Evolutionary conservation across 208 protist genomes (phyloP).

Genomic region (Naegleria gruberi): DNA sequence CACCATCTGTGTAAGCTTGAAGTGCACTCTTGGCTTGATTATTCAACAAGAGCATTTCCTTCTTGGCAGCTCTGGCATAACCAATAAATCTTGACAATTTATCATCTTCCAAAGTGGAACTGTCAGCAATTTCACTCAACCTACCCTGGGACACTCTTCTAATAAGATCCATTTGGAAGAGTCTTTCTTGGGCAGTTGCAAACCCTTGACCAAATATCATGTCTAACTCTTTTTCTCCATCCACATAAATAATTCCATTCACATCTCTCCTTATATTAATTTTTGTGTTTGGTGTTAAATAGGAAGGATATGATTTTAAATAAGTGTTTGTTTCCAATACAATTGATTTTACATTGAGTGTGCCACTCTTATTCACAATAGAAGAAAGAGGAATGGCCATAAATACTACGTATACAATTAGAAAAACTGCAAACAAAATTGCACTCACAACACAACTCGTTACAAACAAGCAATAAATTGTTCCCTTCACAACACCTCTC

Average conservation of each 20-base stretch:
- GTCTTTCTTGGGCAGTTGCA: not conserved
- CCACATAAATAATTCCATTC: not conserved
- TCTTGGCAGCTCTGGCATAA: not conserved
- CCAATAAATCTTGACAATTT: not conserved
- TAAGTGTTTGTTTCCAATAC: not conserved
- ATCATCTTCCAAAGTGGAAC: not conserved
- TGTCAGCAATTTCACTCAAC: not conserved
- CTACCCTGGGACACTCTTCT: not conserved
- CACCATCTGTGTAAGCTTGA: not conserved
- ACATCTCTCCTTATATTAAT: not conserved
- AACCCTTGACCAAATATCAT: conserved; percentile 11
- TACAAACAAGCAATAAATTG: not conserved
- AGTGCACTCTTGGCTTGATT: not conserved
- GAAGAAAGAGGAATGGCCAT: not conserved
- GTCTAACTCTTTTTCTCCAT: not conserved
- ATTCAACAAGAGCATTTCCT: not conserved
- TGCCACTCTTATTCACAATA: not conserved
- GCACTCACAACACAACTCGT: not conserved
- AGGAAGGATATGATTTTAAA: not conserved
- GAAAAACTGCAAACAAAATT: not conserved
- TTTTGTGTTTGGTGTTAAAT: not conserved
- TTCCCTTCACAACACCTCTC: not conserved
- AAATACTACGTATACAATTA: not conserved
- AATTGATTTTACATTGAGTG: not conserved
- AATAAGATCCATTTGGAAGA: not conserved